These are phyloP conservation scores for Claviceps purpurea DNA, from an alignment of 2,329 filamentous ascomycete genomes.

Conservation along the genomic window DNA sequence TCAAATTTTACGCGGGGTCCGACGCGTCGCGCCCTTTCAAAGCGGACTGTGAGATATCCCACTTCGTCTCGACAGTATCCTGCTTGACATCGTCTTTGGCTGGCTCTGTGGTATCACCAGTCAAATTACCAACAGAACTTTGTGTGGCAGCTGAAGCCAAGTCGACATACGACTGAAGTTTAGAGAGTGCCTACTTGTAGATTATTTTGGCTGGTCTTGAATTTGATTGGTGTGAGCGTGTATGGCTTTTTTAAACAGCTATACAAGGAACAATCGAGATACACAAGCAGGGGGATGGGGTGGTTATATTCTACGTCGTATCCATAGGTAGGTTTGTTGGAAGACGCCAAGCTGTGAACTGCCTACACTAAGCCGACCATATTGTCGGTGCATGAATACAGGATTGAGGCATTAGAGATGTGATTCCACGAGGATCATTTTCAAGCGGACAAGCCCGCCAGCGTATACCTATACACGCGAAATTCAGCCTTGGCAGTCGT, in stretches of 20 bases:
- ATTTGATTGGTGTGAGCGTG: background rate
- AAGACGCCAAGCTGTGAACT: no score
- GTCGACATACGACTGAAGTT: constrained; percentile 66
- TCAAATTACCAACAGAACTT: constrained; percentile 56
- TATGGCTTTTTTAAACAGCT: background rate
- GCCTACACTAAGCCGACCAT: no score
- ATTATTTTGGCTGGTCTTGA: constrained; percentile 10
- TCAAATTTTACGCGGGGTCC: constrained; percentile 54
- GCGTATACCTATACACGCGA: no score
- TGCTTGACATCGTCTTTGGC: constrained; percentile 50
- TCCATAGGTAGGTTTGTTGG: no score
- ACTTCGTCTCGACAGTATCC: constrained; percentile 49
- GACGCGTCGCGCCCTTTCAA: constrained; percentile 61
- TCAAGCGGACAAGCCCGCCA: no score
- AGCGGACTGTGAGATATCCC: constrained; percentile 62
- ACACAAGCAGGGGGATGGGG: background rate
- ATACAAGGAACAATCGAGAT: background rate
- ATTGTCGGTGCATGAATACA: no score
- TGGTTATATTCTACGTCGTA: background rate
- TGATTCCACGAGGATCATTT: no score
- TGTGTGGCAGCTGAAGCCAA: constrained; percentile 60
- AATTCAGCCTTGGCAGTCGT: no score
- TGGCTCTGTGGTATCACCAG: constrained; percentile 58
- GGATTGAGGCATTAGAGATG: no score
- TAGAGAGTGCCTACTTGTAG: constrained; percentile 40